A percentile compares a stretch with the other conserved stretches of the same genome.
phyloP scores from a whole-genome alignment of 139 green algal genomes.

The Coelastrella sp. region DNA sequence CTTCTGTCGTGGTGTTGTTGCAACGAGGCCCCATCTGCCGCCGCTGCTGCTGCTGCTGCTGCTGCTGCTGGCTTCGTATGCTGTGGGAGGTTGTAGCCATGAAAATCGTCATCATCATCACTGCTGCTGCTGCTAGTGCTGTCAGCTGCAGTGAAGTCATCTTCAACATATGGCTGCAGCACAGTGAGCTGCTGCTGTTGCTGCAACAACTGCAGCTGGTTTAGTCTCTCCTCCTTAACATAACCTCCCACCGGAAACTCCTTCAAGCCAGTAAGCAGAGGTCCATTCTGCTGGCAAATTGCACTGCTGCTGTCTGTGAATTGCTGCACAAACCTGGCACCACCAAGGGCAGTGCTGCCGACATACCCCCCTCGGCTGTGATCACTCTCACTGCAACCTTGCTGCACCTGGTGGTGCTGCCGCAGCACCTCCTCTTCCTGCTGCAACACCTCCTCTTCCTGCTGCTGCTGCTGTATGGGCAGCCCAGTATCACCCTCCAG shows the following conservation, averaged over 20 bases:
- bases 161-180: not conserved
- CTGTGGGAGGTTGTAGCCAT: not conserved
- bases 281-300: too few relatives aligned
- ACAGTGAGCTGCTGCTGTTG: not conserved
- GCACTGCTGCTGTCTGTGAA: too few relatives aligned
- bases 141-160: too few relatives aligned
- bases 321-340: too few relatives aligned
- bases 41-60: constrained; percentile 6
- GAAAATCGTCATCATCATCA: not conserved
- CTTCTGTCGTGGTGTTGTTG: not conserved
- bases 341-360: too few relatives aligned
- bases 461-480: not conserved
- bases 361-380: too few relatives aligned
- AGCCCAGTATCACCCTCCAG: not conserved
- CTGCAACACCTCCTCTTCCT: not conserved
- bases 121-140: constrained; percentile 23
- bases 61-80: not conserved
- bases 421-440: not conserved
- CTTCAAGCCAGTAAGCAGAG: too few relatives aligned
- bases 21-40: not conserved
- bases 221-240: not conserved
- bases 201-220: not conserved
- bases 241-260: too few relatives aligned
- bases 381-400: too few relatives aligned
- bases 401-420: not conserved